phyloP scores from a whole-genome alignment of 148 eudicot species.

The Chenopodium album region DNA sequence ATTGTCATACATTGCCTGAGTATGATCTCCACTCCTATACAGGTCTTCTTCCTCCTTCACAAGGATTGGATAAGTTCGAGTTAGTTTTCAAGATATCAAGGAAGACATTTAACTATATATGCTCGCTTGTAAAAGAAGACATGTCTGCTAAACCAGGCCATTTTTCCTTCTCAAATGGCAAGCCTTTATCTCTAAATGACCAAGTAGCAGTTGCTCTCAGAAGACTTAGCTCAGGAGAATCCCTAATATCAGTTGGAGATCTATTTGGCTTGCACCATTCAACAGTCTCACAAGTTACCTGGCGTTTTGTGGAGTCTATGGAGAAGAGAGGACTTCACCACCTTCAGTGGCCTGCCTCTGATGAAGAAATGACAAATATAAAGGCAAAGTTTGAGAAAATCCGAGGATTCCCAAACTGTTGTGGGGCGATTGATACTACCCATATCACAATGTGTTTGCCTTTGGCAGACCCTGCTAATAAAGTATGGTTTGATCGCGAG shows the following conservation, averaged over 20 bases:
- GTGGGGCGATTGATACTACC: slow-evolving; percentile 81
- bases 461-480: slow-evolving; percentile 44
- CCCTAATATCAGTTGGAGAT: slow-evolving; percentile 63
- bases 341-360: slow-evolving; percentile 73
- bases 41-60: slow-evolving; percentile 50
- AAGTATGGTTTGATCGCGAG: slow-evolving; percentile 66
- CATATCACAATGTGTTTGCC: slow-evolving; percentile 73
- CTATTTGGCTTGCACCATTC: slow-evolving; percentile 72
- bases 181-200: slow-evolving; percentile 52
- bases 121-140: slow-evolving; percentile 63
- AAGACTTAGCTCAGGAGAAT: slow-evolving; percentile 83
- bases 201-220: slow-evolving; percentile 83
- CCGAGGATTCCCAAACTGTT: slow-evolving; percentile 80
- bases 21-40: slow-evolving; percentile 23
- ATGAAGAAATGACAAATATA: slow-evolving; percentile 49
- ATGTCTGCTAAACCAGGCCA: slow-evolving; percentile 53
- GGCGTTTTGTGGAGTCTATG: slow-evolving; percentile 89
- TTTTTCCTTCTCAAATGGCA: slow-evolving; percentile 57
- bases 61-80: slow-evolving; percentile 51
- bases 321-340: slow-evolving; percentile 74
- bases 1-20: not conserved
- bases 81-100: slow-evolving; percentile 64
- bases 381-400: slow-evolving; percentile 70
- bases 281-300: slow-evolving; percentile 84
- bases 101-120: slow-evolving; percentile 78